Conservation (phyloP, 1,139 yeast species). For the Sugiyamaella paludigena region DNA sequence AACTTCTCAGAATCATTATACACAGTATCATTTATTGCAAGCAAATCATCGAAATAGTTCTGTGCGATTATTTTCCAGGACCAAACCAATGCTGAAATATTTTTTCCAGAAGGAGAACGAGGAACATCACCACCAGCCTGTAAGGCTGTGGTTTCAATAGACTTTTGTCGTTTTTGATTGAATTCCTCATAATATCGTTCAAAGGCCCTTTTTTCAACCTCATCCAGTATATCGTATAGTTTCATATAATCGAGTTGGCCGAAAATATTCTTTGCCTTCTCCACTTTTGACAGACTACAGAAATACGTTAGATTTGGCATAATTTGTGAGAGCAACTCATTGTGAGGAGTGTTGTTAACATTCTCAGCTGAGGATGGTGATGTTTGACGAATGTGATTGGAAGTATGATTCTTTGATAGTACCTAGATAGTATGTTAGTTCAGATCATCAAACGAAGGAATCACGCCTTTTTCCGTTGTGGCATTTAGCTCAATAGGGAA, state of each 20-base stretch:
- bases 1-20: too few species aligned
- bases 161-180: conserved; percentile 67
- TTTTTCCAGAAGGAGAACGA: conserved; percentile 33
- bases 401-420: not conserved
- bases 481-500: not conserved
- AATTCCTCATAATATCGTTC: conserved; percentile 62
- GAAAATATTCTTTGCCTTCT: conserved; percentile 7
- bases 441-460: not conserved
- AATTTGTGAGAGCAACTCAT: not conserved
- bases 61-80: conserved; percentile 49
- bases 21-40: not conserved
- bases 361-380: conserved; percentile 1
- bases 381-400: not conserved
- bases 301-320: conserved; percentile 4
- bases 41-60: conserved; percentile 57
- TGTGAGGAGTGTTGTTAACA: not conserved
- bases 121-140: conserved; percentile 15
- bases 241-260: conserved; percentile 24
- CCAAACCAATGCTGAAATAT: conserved; percentile 14
- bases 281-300: not conserved
- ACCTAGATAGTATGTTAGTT: not conserved
- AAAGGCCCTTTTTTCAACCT: conserved; percentile 51
- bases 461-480: too few species aligned
- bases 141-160: conserved; percentile 61
- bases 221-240: conserved; percentile 31